Evolutionary conservation across 345 rosid genomes (phyloP).

Genomic region (Ceriops zippeliana): DNA sequence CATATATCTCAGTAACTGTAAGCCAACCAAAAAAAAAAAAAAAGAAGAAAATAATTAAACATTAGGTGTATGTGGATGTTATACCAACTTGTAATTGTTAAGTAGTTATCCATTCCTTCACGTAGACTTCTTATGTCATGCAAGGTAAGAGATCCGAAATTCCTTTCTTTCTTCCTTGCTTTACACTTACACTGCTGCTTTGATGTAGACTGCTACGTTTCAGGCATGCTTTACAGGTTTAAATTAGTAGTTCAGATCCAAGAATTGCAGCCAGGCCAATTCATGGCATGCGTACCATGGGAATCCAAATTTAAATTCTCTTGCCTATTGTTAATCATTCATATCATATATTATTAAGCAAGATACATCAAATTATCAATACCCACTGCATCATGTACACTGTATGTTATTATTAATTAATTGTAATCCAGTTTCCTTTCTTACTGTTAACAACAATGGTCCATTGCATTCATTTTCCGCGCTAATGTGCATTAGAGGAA

Average conservation of each 20-base stretch:
- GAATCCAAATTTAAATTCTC: neutral
- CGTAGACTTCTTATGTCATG: constrained; percentile 29
- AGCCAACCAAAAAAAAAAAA: constrained; percentile 3
- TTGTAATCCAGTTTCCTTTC: no score
- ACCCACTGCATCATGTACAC: neutral
- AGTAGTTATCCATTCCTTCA: constrained; percentile 29
- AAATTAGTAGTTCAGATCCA: neutral
- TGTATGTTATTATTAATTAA: no score
- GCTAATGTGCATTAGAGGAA: neutral
- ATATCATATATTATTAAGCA: no score
- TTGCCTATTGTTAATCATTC: no score
- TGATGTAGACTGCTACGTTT: neutral
- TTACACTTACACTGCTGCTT: neutral
- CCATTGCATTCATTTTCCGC: no score
- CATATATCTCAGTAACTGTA: neutral
- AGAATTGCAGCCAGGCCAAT: neutral
- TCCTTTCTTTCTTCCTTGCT: neutral
- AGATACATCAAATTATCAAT: neutral
- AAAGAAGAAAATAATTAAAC: constrained; percentile 12
- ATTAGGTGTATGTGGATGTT: neutral
- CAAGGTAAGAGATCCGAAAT: constrained; percentile 3
- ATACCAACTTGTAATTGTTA: constrained; percentile 13
- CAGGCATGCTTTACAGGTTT: neutral
- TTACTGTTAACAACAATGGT: neutral
- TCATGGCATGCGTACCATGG: neutral